Base-by-base conservation (phyloP, 345 rosid genomes). In the Excoecaria agallocha region DNA sequence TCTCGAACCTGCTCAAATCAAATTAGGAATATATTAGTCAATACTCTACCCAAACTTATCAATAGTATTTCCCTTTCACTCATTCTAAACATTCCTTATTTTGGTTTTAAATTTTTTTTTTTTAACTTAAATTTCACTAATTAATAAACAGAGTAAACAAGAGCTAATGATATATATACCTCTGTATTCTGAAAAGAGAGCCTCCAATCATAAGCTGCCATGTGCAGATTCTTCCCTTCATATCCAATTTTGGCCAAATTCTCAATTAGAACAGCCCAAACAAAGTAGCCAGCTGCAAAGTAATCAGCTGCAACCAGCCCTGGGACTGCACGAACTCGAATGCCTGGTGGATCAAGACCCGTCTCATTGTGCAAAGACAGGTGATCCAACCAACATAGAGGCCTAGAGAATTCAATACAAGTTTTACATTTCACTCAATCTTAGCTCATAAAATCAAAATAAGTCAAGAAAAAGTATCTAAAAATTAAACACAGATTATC, bases 351-450 rank as follows among this genome's bases (percentile, higher is more conserved):
- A 65, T 93, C 96, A 16, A 90, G 91, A 46, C 98, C 98, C 1
- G 94, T 93, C 81, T 85, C 88, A 69, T 81, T 83, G 84, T 88
- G 82, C 81, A 93, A 71, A 50, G 90, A 84, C 74, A 90, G 78
- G 68, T 93, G 96, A 83, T 90, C 94, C 80, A 87, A 72, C 94
- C 91, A 89, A 74, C 94, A 90, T 46, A 81, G 74, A 19, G 96
- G 90, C 89, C 94, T 89, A 71, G 55, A 56, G 13, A 76, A 5
- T 75, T 68, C 59, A 66, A 41, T 19, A 63, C 1, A 69, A 25
- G 3, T 43, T 57, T 41, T 12, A 15, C 24, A 9, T 73, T 1
- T 62, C 38, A 30, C 45, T 67, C 37, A 66, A 66, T 20, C 51
- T 10, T 12, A 51, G 30, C 30, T 30, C 30, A 30, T 2, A 30